Conservation (phyloP, 2,329 filamentous ascomycete species). For the Colletotrichum musicola region DNA sequence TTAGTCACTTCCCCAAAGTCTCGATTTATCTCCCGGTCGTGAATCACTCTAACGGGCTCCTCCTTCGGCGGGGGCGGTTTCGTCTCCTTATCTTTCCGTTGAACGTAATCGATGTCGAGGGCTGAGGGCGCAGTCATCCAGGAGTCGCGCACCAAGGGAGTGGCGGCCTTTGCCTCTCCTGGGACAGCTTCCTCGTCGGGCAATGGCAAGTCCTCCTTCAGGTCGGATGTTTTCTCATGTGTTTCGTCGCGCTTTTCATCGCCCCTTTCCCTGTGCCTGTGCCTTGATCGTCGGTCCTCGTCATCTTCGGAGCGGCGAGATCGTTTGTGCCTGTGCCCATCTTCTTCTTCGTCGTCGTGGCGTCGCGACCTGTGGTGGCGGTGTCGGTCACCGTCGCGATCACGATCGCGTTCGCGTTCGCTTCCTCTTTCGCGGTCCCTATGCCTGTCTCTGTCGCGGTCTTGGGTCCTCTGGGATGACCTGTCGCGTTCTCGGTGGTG, state of each 20-base stretch:
- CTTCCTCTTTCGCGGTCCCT: slow-evolving; percentile 42
- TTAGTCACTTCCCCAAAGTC: slow-evolving; percentile 70
- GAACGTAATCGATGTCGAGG: slow-evolving; percentile 84
- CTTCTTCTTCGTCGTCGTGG: slow-evolving; percentile 60
- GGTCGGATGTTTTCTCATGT: slow-evolving; percentile 58
- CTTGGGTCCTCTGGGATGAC: slow-evolving; percentile 43
- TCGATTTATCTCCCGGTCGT: slow-evolving; percentile 84
- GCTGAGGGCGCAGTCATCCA: slow-evolving; percentile 91
- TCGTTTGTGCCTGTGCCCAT: slow-evolving; percentile 73
- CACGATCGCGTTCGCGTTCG: slow-evolving; percentile 48
- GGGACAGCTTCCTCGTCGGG: slow-evolving; percentile 59
- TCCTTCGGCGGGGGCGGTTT: slow-evolving; percentile 65
- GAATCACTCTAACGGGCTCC: slow-evolving; percentile 78
- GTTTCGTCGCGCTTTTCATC: slow-evolving; percentile 37
- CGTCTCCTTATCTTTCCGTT: slow-evolving; percentile 67
- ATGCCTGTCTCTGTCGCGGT: slow-evolving; percentile 39
- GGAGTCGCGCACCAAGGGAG: slow-evolving; percentile 76
- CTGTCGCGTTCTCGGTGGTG: slow-evolving; percentile 57
- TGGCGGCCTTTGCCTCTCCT: slow-evolving; percentile 45
- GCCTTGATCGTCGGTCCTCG: slow-evolving; percentile 51
- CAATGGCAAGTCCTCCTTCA: slow-evolving; percentile 63
- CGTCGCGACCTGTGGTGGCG: slow-evolving; percentile 51
- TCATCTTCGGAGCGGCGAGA: slow-evolving; percentile 69
- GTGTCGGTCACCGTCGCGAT: slow-evolving; percentile 45
- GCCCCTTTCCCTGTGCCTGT: slow-evolving; percentile 41